These are phyloP conservation scores for Salix viminalis DNA, from an alignment of 345 rosid genomes.

Conservation along the genomic window DNA sequence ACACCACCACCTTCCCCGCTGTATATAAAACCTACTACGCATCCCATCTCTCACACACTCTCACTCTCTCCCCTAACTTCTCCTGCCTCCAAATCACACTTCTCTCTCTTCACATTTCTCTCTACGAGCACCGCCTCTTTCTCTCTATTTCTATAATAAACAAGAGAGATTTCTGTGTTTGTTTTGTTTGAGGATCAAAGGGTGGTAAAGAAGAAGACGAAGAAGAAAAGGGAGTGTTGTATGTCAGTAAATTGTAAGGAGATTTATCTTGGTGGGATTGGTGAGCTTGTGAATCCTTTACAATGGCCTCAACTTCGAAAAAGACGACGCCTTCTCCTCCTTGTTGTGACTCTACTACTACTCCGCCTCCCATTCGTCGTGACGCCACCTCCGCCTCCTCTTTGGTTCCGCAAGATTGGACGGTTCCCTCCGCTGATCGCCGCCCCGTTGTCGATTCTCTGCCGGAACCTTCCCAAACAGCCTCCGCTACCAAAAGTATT, in stretches of 20 bases:
- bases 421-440: not conserved
- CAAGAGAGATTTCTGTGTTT: no score
- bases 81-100: not conserved
- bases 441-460: constrained; percentile 62
- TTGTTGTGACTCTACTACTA: constrained; percentile 1
- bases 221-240: constrained; percentile 46
- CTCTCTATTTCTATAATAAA: not conserved
- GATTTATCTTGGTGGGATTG: constrained; percentile 69
- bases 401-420: not conserved
- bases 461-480: constrained; percentile 47
- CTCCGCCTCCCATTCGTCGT: constrained; percentile 7
- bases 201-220: not conserved
- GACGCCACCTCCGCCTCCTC: constrained; percentile 28
- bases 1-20: not conserved
- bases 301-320: constrained; percentile 97
- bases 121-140: not conserved
- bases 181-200: not conserved
- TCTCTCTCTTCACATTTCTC: not conserved
- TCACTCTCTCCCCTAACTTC: not conserved
- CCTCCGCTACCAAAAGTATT: constrained; percentile 56
- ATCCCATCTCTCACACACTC: no score
- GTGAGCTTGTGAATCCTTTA: constrained; percentile 72
- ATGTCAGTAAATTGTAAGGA: constrained; percentile 80
- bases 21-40: not conserved
- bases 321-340: constrained; percentile 58